Conservation (phyloP, 1,284 basidiomycete species). For the Ganoderma multipileum region DNA sequence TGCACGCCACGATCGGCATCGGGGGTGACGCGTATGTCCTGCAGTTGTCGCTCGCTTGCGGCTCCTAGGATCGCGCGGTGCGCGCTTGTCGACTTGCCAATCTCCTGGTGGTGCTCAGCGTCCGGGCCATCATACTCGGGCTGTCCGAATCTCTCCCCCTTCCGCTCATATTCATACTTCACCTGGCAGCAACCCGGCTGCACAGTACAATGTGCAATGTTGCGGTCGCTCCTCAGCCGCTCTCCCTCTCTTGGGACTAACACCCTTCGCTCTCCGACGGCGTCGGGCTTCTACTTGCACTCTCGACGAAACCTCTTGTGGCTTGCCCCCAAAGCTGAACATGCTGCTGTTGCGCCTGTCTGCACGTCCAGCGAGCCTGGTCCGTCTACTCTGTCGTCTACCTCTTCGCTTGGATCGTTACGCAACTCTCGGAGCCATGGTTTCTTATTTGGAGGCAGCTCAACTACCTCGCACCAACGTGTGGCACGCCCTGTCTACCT, state of each 20-base stretch:
- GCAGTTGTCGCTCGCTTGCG: background rate
- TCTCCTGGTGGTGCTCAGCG: background rate
- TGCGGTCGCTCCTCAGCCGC: conserved; percentile 32
- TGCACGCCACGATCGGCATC: conserved; percentile 14
- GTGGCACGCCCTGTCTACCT: background rate
- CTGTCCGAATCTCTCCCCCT: background rate
- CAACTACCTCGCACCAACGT: background rate
- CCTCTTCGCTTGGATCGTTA: background rate
- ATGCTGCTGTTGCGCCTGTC: background rate
- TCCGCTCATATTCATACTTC: background rate
- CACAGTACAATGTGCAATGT: conserved; percentile 39
- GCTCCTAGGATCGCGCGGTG: background rate
- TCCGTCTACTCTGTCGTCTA: background rate
- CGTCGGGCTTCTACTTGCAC: background rate
- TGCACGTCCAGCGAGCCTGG: background rate
- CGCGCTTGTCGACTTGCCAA: background rate
- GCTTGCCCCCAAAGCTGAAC: background rate
- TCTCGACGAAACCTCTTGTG: background rate
- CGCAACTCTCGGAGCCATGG: background rate
- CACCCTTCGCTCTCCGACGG: background rate
- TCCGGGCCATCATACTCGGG: background rate
- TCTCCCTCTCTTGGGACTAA: conserved; percentile 1
- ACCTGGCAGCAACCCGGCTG: conserved; percentile 7
- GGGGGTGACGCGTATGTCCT: conserved; percentile 12
- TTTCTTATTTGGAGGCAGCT: background rate